These are phyloP conservation scores for Naganishia liquefaciens DNA, from an alignment of 1,284 basidiomycete genomes.

Conservation along the genomic window DNA sequence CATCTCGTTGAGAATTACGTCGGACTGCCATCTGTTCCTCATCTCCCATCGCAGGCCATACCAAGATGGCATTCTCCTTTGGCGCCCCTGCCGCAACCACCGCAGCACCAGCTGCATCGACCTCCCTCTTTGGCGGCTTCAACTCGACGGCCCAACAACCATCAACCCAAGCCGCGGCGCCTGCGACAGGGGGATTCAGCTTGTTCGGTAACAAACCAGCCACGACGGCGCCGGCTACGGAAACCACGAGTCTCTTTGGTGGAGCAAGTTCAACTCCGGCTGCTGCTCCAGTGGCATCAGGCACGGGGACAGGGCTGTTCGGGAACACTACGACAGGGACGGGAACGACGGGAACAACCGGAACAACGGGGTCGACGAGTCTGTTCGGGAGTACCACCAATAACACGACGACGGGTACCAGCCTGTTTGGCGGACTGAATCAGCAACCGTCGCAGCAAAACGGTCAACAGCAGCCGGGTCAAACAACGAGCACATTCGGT, in stretches of 20 bases:
- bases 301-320: background rate
- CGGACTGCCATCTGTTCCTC: background rate
- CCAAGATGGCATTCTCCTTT: constrained; percentile 29
- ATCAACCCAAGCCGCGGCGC: constrained; percentile 1
- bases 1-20: constrained; percentile 3
- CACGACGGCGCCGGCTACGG: background rate
- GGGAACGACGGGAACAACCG: background rate
- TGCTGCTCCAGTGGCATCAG: background rate
- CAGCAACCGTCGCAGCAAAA: constrained; percentile 15
- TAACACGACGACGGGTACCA: constrained; percentile 2
- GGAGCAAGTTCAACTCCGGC: background rate
- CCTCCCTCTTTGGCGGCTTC: constrained; percentile 23
- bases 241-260: constrained; percentile 23
- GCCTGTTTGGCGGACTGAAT: constrained; percentile 14
- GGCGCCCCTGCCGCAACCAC: constrained; percentile 16
- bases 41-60: background rate
- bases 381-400: constrained; percentile 4
- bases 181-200: constrained; percentile 18
- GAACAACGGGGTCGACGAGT: background rate
- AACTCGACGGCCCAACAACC: constrained; percentile 8
- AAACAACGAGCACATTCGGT: background rate
- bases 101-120: constrained; percentile 6
- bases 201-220: constrained; percentile 18
- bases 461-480: constrained; percentile 1
- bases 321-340: background rate